Base-by-base conservation (phyloP, 164 flowering plant species). In the Litsea cubeba region DNA sequence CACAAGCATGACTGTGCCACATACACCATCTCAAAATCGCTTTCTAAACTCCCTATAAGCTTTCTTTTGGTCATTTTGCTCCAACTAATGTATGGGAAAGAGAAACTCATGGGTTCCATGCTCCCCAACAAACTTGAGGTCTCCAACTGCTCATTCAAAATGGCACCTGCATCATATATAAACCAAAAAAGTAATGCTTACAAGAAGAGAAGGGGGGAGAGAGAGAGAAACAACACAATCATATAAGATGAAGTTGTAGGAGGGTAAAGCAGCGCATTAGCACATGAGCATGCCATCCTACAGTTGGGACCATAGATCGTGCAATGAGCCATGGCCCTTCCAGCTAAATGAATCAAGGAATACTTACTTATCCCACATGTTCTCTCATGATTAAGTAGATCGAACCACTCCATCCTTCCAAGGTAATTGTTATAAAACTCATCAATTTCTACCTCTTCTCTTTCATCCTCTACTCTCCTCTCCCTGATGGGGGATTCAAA, bases 1-100 rank as follows among this genome's bases (percentile, higher is more conserved):
- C 87, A 79, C 73, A 88, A 74, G 81, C 90, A 90, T 68, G 82
- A 67, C 73, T 90, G 89, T 25, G 87, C 91, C 58, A 88, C 90
- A 80, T 87, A 87, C 50, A 83, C 83, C 77, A 76, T 74, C 71
- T 88, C 93, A 58, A 88, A 72, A 50, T 87, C 90, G 77, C 79
- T 78, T 60, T 87, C 85, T 63, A 90, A 17, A 72, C 89, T 85
- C 78, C 62, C 82, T 10, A 83, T 22, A 10, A 87, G 77, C 74
- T 72, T 83, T 75, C 78, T 84, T 76, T 57, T 84, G 8, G 73
- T 72, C 72, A 68, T 50, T 82, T 79, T 82, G 81, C 73, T 80
- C 78, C 77, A 77, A 50, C 76, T 51, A 7, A 77, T 60, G 12
- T 46, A 70, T 10, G 80, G 77, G 58, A 46, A 11, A 22, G 76